These are phyloP conservation scores for Fusarium sp. DNA, from an alignment of 2,329 filamentous ascomycete species.

Conservation along the genomic window DNA sequence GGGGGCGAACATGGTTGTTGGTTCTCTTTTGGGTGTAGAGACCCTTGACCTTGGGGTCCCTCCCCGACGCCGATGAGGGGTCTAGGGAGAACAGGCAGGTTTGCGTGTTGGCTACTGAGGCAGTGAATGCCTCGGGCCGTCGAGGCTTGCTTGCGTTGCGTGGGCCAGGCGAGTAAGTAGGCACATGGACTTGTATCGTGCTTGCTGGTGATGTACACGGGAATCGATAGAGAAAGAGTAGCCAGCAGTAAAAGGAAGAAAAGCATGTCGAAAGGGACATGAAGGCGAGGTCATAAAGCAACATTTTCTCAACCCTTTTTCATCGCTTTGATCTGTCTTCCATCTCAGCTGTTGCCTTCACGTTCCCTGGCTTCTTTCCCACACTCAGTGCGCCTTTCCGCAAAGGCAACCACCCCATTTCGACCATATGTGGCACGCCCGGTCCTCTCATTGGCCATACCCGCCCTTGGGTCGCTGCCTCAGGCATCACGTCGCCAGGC, in stretches of 20 bases:
- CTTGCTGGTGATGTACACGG: neutral
- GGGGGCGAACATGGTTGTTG: slow-evolving; percentile 6
- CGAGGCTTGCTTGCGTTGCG: neutral
- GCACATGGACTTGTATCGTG: neutral
- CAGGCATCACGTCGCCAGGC: slow-evolving; percentile 30
- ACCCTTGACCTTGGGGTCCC: neutral
- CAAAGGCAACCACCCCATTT: slow-evolving; percentile 33
- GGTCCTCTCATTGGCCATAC: slow-evolving; percentile 30
- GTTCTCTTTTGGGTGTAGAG: slow-evolving; percentile 1
- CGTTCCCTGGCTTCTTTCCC: slow-evolving; percentile 12
- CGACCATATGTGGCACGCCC: slow-evolving; percentile 36
- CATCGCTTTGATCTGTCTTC: neutral
- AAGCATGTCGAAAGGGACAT: neutral
- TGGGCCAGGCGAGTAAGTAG: neutral
- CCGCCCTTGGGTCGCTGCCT: slow-evolving; percentile 29
- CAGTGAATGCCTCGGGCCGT: neutral
- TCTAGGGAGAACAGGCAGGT: neutral
- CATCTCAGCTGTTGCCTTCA: neutral
- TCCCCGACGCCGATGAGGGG: neutral
- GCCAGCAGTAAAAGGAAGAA: neutral
- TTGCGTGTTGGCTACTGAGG: neutral
- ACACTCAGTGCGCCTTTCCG: slow-evolving; percentile 28
- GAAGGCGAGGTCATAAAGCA: neutral
- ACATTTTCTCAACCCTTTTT: neutral
- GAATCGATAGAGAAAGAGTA: neutral